Evolutionary conservation across 805 yeast genomes (phyloP), one percentile per base, ranked within the genome.

Genomic region (Zygosaccharomyces siamensis): DNA sequence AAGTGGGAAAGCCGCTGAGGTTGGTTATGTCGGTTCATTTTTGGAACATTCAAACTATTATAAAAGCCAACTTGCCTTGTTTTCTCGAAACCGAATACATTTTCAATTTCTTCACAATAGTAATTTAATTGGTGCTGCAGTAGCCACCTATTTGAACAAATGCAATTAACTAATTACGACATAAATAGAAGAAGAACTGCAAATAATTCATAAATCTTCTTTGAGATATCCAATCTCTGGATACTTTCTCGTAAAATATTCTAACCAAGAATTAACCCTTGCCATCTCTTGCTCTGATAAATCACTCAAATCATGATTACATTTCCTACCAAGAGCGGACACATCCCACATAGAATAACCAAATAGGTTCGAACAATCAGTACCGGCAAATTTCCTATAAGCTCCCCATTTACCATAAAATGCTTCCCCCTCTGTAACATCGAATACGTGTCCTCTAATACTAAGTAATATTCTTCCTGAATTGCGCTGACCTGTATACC

Each of bases 11-110:
- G 18, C 28, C 2, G 46, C 54, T 24, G 49, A 51, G 37, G 53
- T 62, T 11, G 65, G 67, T 5, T 63, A 54, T 46, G 62, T 60
- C 8, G 68, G 67, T 1, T 57, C 66, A 1, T 62, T 62, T 37
- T 43, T 62, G 30, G 56, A 55, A n/a, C 42, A 53, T 43, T 56
- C 54, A 14, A 39, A 42, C 12, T 49, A 42, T 36, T 61, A 59
- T 43, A 56, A 51, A 38, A 47, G 56, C 27, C 54, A 51, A 36
- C 54, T 62, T 12, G 26, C 23, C 5, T 11, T 31, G 4, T 36
- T 47, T 26, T 58, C 64, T 5, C 36, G 45, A 5, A 48, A 50
- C 21, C 33, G 27, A 3, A 49, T 62, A 11, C 40, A 47, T 21
- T 50, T 63, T 7, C 39, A 50, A 8, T 60, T 54, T 24, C 40